Conservation (phyloP, 306 rosid species). For the Argentina anserina region DNA sequence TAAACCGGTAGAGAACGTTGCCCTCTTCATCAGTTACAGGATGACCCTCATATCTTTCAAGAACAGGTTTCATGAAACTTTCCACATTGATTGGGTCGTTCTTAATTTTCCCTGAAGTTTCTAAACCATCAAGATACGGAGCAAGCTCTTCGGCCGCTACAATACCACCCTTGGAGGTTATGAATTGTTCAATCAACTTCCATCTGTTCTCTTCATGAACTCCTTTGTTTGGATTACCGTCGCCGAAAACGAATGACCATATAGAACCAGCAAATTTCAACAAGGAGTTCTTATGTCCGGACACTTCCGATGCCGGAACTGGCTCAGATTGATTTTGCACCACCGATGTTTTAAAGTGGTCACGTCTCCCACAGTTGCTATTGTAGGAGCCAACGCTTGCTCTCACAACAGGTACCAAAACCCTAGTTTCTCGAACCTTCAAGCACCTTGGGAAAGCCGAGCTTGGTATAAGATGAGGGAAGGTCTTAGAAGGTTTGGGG, state of each 20-base stretch:
- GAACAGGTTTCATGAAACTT: not conserved
- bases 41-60: not conserved
- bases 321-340: not conserved
- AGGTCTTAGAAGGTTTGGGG: not conserved
- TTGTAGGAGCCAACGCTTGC: not conserved
- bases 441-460: not conserved
- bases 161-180: conserved; percentile 1
- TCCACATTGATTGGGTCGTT: not conserved
- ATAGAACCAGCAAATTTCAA: not conserved
- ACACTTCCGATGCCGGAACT: not conserved
- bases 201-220: not conserved
- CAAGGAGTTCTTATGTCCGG: not conserved
- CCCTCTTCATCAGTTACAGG: not conserved
- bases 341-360: not conserved
- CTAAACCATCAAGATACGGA: not conserved
- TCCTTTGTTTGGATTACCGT: not conserved
- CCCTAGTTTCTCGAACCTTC: not conserved
- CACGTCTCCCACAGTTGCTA: not conserved
- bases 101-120: not conserved
- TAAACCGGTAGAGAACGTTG: not conserved
- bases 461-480: not conserved
- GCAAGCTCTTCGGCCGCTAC: not conserved
- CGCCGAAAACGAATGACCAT: not conserved
- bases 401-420: not conserved
- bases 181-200: not conserved